Evolutionary conservation across 2,329 filamentous ascomycete genomes (phyloP).

Genomic region (Onygenales sp.): DNA sequence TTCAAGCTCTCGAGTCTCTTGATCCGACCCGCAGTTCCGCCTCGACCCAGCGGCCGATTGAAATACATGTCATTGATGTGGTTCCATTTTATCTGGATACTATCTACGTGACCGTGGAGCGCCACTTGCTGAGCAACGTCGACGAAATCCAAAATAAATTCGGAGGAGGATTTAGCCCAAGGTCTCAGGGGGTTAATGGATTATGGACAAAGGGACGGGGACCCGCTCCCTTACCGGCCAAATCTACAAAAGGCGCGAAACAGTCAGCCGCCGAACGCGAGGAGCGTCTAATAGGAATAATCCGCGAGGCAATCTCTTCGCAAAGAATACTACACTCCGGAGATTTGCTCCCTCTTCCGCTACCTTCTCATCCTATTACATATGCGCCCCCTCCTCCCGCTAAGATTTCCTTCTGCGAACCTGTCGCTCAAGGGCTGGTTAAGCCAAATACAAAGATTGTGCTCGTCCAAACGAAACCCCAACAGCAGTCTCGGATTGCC

Average conservation of each 20-base stretch:
- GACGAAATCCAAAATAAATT: slow-evolving; percentile 79
- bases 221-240: slow-evolving; percentile 7
- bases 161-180: slow-evolving; percentile 50
- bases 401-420: slow-evolving; percentile 86
- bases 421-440: slow-evolving; percentile 78
- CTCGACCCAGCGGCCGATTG: slow-evolving; percentile 66
- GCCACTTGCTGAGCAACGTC: slow-evolving; percentile 65
- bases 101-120: slow-evolving; percentile 78
- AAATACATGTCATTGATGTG: slow-evolving; percentile 75
- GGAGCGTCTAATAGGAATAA: slow-evolving; percentile 53
- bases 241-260: slow-evolving; percentile 23
- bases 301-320: slow-evolving; percentile 64
- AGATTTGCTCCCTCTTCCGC: slow-evolving; percentile 69
- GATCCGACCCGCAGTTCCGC: slow-evolving; percentile 66
- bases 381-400: slow-evolving; percentile 76
- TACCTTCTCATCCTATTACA: slow-evolving; percentile 72
- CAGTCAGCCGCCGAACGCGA: slow-evolving; percentile 34
- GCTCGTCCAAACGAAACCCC: slow-evolving; percentile 47
- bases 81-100: slow-evolving; percentile 71
- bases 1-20: slow-evolving; percentile 60
- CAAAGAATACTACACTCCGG: slow-evolving; percentile 73
- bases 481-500: slow-evolving; percentile 10
- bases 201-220: slow-evolving; percentile 26
- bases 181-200: slow-evolving; percentile 29
- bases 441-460: slow-evolving; percentile 73